phyloP scores from a whole-genome alignment of 805 yeast genomes.

The Candida silvicultrix region DNA sequence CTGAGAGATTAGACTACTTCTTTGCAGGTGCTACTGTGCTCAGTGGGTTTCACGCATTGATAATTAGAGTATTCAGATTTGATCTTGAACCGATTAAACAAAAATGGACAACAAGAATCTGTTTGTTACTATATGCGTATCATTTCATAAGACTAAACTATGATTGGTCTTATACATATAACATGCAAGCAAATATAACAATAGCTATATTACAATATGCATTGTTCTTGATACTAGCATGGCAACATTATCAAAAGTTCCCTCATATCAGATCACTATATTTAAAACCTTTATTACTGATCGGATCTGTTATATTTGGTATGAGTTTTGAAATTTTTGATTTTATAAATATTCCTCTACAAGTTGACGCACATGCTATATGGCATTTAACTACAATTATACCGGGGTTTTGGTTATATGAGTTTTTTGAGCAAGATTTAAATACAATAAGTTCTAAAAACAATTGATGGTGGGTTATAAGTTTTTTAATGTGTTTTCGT shows the following conservation, averaged over 20 bases:
- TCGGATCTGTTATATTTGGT: constrained; percentile 52
- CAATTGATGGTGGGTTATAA: constrained; percentile 8
- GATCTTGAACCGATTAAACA: constrained; percentile 37
- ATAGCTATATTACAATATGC: constrained; percentile 74
- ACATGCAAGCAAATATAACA: constrained; percentile 82
- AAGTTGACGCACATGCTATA: constrained; percentile 85
- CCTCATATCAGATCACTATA: constrained; percentile 19
- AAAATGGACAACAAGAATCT: constrained; percentile 30
- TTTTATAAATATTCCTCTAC: constrained; percentile 64
- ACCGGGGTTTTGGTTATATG: constrained; percentile 74
- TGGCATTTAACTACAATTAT: constrained; percentile 90
- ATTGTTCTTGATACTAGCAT: constrained; percentile 24
- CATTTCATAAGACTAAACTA: constrained; percentile 63
- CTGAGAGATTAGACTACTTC: constrained; percentile 87
- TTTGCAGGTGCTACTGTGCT: constrained; percentile 89
- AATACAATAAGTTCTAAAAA: constrained; percentile 27
- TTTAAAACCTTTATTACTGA: constrained; percentile 45
- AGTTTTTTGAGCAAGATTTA: constrained; percentile 44
- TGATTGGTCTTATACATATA: constrained; percentile 89
- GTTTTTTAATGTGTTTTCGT: constrained; percentile 44
- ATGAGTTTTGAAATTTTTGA: constrained; percentile 91
- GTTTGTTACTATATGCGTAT: constrained; percentile 44
- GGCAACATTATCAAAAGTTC: constrained; percentile 22
- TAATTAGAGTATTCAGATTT: constrained; percentile 52
- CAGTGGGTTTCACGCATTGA: constrained; percentile 67